Conservation (phyloP, 164 flowering plant genomes). For the Platanus orientalis region DNA sequence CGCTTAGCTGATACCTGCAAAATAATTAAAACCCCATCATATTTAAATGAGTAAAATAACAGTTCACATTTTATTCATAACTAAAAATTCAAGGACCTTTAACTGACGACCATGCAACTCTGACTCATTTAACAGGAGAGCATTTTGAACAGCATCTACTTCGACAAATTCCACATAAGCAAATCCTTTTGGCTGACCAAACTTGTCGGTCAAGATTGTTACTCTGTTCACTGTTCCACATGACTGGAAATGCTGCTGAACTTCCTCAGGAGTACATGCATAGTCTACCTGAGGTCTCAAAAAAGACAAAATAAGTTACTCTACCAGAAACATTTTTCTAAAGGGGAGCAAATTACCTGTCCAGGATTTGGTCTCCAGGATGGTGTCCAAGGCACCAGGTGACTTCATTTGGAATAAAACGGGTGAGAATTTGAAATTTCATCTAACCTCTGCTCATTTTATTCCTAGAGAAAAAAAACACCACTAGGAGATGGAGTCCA, state of each 20-base stretch:
- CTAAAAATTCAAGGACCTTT: slow-evolving; percentile 38
- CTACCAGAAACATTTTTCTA: too few species aligned
- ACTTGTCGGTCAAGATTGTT: slow-evolving; percentile 72
- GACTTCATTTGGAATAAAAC: too few species aligned
- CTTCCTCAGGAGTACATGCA: slow-evolving; percentile 79
- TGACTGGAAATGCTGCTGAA: slow-evolving; percentile 78
- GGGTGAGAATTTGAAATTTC: too few species aligned
- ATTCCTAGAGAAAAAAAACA: too few species aligned
- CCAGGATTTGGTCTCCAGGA: too few species aligned
- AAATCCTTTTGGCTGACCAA: slow-evolving; percentile 85
- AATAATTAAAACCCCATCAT: slow-evolving; percentile 1
- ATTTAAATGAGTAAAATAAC: neutral
- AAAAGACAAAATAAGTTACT: neutral
- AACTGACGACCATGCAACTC: slow-evolving; percentile 77
- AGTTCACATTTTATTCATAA: neutral
- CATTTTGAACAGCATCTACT: slow-evolving; percentile 75
- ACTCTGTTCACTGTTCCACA: slow-evolving; percentile 85
- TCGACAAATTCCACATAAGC: slow-evolving; percentile 81
- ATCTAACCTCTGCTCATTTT: too few species aligned
- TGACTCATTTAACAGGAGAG: slow-evolving; percentile 65
- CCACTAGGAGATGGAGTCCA: too few species aligned
- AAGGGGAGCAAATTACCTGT: too few species aligned
- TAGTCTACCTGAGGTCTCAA: slow-evolving; percentile 58
- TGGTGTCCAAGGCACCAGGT: too few species aligned
- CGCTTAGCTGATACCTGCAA: slow-evolving; percentile 70